Evolutionary conservation across 2,329 filamentous ascomycete genomes (phyloP).

Genomic region (Monosporascus sp.): DNA sequence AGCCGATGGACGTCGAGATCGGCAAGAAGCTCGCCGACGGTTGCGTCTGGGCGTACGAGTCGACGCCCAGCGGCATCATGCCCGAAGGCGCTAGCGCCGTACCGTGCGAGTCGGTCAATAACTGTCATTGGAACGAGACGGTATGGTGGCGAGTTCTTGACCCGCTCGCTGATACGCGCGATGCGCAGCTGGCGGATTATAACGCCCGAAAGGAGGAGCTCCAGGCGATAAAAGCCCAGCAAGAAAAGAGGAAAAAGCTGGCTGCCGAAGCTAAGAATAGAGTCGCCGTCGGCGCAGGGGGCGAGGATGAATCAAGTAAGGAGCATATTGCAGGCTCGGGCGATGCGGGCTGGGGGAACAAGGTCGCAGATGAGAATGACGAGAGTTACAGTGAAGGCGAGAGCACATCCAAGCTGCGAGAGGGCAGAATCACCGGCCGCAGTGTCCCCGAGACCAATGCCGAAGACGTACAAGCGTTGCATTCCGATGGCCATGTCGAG

Average conservation of each 20-base stretch:
- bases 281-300: neutral
- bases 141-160: constrained; percentile 46
- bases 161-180: constrained; percentile 37
- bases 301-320: neutral
- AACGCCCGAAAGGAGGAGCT: constrained; percentile 32
- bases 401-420: neutral
- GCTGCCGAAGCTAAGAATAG: constrained; percentile 12
- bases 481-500: neutral
- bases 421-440: neutral
- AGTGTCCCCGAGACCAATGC: neutral
- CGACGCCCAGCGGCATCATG: constrained; percentile 59
- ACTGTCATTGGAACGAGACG: constrained; percentile 50
- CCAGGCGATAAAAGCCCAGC: constrained; percentile 29
- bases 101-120: constrained; percentile 42
- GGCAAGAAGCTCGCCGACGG: constrained; percentile 61
- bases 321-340: neutral
- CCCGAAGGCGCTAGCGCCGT: constrained; percentile 48
- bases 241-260: constrained; percentile 18
- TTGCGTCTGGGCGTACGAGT: constrained; percentile 65
- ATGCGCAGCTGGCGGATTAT: constrained; percentile 38
- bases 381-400: neutral
- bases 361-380: neutral
- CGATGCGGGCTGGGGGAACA: neutral
- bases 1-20: constrained; percentile 55
- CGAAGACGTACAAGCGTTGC: neutral